Evolutionary conservation across 352 stramenopile species (phyloP).

Genomic region (Elongisporangium undulatum): DNA sequence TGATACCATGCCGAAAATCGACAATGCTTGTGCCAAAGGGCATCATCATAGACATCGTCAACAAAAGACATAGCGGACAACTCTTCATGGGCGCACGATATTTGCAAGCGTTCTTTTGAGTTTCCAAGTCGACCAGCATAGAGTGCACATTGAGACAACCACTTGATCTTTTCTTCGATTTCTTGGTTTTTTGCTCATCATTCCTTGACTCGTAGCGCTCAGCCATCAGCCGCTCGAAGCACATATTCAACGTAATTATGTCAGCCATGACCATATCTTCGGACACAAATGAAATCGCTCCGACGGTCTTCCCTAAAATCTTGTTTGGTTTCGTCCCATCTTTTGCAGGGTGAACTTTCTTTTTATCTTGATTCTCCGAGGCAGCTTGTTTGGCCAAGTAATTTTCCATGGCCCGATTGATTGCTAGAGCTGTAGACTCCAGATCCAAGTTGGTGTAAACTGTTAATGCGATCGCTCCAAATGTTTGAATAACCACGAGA

Average conservation of each 20-base stretch:
- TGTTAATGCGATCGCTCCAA: background rate
- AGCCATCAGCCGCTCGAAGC: no score
- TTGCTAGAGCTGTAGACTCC: background rate
- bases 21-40: no score
- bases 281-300: no score
- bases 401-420: background rate
- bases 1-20: no score
- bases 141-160: no score
- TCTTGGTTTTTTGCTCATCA: conserved; percentile 9
- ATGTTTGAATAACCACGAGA: background rate
- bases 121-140: no score
- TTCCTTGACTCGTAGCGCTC: conserved; percentile 10
- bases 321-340: background rate
- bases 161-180: conserved; percentile 4
- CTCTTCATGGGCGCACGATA: no score
- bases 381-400: no score
- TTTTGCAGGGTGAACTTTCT: background rate
- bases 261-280: no score
- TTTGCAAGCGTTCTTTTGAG: no score
- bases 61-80: conserved; percentile 4
- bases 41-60: conserved; percentile 6
- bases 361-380: background rate
- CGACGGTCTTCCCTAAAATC: no score
- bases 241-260: no score
- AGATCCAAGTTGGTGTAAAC: background rate